A percentile compares a stretch with the other conserved stretches of the same genome.
phyloP scores from a whole-genome alignment of 2,329 filamentous ascomycete genomes.

The Microdochium paspali region DNA sequence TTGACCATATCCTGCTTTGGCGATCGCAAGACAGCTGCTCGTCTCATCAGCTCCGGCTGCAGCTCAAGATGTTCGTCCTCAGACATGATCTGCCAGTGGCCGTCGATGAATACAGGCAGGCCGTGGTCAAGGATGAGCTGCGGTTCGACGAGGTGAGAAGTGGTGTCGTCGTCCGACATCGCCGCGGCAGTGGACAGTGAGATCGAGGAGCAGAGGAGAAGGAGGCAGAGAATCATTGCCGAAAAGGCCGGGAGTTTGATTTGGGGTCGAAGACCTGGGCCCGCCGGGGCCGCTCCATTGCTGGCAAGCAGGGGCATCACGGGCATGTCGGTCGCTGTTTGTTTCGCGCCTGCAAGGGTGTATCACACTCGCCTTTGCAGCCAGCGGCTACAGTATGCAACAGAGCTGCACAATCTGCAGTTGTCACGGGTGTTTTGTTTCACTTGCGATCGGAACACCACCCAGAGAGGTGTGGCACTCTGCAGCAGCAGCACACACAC shows the following conservation, averaged over 20 bases:
- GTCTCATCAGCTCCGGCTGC: neutral
- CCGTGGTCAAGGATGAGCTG: constrained; percentile 24
- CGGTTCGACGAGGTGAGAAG: constrained; percentile 16
- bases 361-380: too few species aligned
- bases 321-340: neutral
- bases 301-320: neutral
- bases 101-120: constrained; percentile 20
- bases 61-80: constrained; percentile 21
- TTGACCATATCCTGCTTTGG: neutral
- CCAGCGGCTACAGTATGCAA: too few species aligned
- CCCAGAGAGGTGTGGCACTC: too few species aligned
- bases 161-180: constrained; percentile 13
- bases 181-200: constrained; percentile 10
- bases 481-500: too few species aligned
- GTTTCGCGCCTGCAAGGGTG: neutral
- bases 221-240: neutral
- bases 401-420: too few species aligned
- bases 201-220: constrained; percentile 15
- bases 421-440: too few species aligned
- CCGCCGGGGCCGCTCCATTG: neutral
- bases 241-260: neutral
- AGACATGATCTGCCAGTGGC: constrained; percentile 26
- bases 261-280: neutral
- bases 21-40: neutral
- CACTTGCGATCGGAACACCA: too few species aligned